phyloP scores from a whole-genome alignment of 331 rosid genomes.

The Pyracantha coccinea region DNA sequence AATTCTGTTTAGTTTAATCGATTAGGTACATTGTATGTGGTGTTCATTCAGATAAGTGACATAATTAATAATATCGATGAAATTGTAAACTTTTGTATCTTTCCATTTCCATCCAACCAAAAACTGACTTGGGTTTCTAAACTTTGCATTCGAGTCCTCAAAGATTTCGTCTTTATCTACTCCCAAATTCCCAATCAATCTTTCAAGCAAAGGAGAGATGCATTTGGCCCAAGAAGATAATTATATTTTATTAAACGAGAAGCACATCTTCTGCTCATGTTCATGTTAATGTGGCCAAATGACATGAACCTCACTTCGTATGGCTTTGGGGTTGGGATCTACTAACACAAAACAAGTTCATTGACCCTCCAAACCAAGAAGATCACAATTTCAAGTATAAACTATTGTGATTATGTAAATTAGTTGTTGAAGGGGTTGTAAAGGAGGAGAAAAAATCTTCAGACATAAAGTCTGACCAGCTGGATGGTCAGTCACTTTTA shows the following conservation, averaged over 20 bases:
- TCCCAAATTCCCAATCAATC: neutral
- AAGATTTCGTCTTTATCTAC: neutral
- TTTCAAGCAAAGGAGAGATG: constrained; percentile 18
- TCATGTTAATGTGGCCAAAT: neutral
- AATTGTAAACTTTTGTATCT: neutral
- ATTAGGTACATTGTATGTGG: neutral
- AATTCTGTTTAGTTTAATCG: neutral
- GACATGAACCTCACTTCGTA: neutral
- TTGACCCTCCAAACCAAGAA: neutral
- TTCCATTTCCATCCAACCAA: neutral
- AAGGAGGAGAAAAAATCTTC: too few relatives aligned
- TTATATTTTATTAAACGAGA: neutral
- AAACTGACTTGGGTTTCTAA: constrained; percentile 16
- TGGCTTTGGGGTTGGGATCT: constrained; percentile 14
- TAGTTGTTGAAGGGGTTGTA: too few relatives aligned
- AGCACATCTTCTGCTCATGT: neutral
- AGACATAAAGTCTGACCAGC: too few relatives aligned
- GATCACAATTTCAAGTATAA: neutral
- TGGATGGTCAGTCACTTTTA: too few relatives aligned
- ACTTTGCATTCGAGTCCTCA: constrained; percentile 16
- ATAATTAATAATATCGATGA: neutral
- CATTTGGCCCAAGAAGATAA: constrained; percentile 24
- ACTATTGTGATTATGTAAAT: neutral
- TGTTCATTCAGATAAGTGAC: neutral
- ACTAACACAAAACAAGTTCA: neutral